Base-by-base conservation (phyloP, 306 rosid species). In the Cucurbita moschata region DNA sequence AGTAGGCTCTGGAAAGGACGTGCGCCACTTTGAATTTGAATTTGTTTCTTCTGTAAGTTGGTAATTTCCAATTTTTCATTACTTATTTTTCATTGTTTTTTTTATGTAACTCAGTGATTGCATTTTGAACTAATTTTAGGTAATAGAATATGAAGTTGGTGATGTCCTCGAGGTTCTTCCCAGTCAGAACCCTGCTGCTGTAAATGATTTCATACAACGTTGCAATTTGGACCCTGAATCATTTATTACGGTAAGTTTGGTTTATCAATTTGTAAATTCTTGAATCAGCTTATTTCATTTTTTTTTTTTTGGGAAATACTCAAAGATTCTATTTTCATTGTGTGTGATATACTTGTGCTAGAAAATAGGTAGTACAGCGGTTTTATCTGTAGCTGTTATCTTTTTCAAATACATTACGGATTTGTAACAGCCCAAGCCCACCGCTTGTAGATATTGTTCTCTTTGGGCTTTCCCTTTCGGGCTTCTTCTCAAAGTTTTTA, bases 101-200 rank as follows among this genome's bases (percentile, higher is more conserved):
- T 16, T 30, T 50, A 57, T 56, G 38, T 43, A 79, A 72, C 63
- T 72, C 69, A 53, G 50, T 47, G 16, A 55, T 62, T 37, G 30
- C 61, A 64, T 71, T 75, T 53, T 44, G 5, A 78, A 67, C 50
- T 75, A 77, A 77, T 64, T 74, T 73, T 82, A 88, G 96, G 87
- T 71, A 63, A 52, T 86, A 75, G 74, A 85, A 69, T 93, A 93
- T 74, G 87, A 87, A 72, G 83, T 71, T 56, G 98, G 98, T 78
- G 97, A 87, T 69, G 76, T 81, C 72, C 85, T 93, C 57, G 98
- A 93, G 77, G 79, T 90, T 80, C 97, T 93, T 55, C 97, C 98
- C 21, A 74, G 83, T 80, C 98, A 93, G 85, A 83, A 78, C 75
- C 82, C 82, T 21, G 83, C 89, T 70, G 88, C 85, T 62, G 86